Evolutionary conservation across 2,329 filamentous ascomycete genomes (phyloP).

Genomic region (Arachnomyces sp.): DNA sequence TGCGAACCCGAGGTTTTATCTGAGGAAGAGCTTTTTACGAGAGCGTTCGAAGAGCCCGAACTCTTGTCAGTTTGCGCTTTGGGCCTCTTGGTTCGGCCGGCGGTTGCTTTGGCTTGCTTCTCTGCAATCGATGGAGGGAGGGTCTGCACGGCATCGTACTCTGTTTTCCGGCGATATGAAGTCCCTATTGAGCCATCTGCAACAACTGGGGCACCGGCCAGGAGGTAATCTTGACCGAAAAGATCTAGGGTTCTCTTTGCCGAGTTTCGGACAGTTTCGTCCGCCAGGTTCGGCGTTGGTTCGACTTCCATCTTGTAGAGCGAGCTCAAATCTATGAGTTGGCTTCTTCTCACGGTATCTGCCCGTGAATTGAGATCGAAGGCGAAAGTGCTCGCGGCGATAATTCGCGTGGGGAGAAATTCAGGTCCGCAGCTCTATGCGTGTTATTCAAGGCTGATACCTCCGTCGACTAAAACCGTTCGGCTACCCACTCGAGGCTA

Average conservation of each 20-base stretch:
- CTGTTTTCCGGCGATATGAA: conserved; percentile 43
- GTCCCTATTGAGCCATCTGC: conserved; percentile 34
- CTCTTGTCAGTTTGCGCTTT: conserved; percentile 39
- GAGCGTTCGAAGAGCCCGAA: conserved; percentile 47
- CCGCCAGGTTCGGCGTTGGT: conserved; percentile 21
- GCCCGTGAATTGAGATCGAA: neutral
- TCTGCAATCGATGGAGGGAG: conserved; percentile 71
- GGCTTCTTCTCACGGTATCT: no score
- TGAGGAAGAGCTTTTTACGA: conserved; percentile 37
- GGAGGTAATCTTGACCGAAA: conserved; percentile 41
- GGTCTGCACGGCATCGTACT: conserved; percentile 71
- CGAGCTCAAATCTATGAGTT: neutral
- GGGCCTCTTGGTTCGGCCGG: conserved; percentile 56
- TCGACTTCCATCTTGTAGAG: conserved; percentile 1
- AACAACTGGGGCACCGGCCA: conserved; percentile 37
- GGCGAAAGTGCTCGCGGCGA: conserved; percentile 1
- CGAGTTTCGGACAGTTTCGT: conserved; percentile 34
- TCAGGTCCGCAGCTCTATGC: no score
- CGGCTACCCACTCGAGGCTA: no score
- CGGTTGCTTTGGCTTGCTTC: conserved; percentile 64
- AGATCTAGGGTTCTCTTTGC: conserved; percentile 41
- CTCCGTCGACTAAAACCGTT: no score
- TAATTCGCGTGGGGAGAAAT: neutral
- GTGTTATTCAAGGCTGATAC: no score
- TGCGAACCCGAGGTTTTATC: conserved; percentile 25